Percentiles rank a stretch among this genome's conserved stretches.
phyloP scores from a whole-genome alignment of 257 asterid genomes.

The Solanum stenotomum region DNA sequence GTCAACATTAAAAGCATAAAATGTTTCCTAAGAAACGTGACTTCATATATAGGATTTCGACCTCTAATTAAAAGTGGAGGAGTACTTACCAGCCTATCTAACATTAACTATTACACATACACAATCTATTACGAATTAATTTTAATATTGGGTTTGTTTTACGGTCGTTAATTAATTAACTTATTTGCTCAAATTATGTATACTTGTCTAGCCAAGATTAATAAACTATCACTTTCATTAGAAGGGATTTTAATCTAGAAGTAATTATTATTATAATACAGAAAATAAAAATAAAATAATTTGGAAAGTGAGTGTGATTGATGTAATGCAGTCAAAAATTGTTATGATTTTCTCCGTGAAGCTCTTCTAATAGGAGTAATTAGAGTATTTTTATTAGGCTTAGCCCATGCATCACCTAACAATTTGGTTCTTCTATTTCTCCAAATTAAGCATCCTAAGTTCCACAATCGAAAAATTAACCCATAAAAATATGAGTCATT shows the following conservation, averaged over 20 bases:
- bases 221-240: constrained; percentile 6
- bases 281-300: not conserved
- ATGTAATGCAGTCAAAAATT: not conserved
- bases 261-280: not conserved
- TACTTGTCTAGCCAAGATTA: not conserved
- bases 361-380: not conserved
- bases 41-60: rapidly evolving
- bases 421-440: not conserved
- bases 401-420: not conserved
- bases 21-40: rapidly evolving
- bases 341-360: not conserved
- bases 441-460: not conserved
- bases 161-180: not conserved
- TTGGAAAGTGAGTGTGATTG: not conserved
- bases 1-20: not conserved
- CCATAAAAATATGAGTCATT: not conserved
- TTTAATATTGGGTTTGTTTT: not conserved
- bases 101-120: not conserved
- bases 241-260: not conserved
- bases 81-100: not conserved
- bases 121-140: not conserved
- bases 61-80: not conserved
- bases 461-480: not conserved
- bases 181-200: not conserved
- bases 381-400: not conserved